Percentiles rank a stretch among this genome's conserved stretches.
Conservation (phyloP, 2,329 filamentous ascomycete species). For the Ceratocystis cubensis region DNA sequence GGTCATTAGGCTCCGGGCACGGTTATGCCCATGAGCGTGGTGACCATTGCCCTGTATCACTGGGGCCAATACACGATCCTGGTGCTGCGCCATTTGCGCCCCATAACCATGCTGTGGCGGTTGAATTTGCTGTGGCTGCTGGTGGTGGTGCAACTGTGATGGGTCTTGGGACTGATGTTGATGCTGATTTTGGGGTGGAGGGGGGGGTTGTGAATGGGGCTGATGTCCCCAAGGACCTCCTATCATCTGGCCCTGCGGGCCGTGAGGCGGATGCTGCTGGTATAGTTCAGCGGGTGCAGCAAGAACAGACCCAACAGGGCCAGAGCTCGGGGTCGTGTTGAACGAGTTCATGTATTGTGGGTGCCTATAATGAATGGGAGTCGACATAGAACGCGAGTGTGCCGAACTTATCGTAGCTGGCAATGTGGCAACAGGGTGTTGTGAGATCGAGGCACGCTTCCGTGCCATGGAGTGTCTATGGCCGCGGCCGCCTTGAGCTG, state of each 20-base stretch:
- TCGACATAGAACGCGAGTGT: constrained; percentile 19
- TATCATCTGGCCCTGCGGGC: background rate
- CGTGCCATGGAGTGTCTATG: constrained; percentile 64
- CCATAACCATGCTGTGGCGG: constrained; percentile 11
- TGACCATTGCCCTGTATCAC: constrained; percentile 1
- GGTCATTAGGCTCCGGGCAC: constrained; percentile 18
- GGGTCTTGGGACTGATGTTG: background rate
- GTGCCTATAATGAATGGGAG: constrained; percentile 16
- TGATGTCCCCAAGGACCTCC: background rate
- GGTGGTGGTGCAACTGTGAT: background rate
- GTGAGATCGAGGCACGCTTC: constrained; percentile 27
- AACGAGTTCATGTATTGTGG: constrained; percentile 12
- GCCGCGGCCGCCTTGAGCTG: constrained; percentile 65
- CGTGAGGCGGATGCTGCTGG: constrained; percentile 11
- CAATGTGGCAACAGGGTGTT: constrained; percentile 53
- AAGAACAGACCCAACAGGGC: constrained; percentile 7
- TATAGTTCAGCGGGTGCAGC: constrained; percentile 8
- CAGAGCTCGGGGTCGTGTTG: constrained; percentile 8
- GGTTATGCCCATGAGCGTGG: constrained; percentile 16
- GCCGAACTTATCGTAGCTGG: constrained; percentile 3
- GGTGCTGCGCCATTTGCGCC: constrained; percentile 9
- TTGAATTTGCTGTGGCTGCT: background rate
- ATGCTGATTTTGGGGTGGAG: background rate
- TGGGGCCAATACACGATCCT: constrained; percentile 2
- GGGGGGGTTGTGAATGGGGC: background rate